Evolutionary conservation across 208 protist species (phyloP).

Genomic region (Lotmaria passim): DNA sequence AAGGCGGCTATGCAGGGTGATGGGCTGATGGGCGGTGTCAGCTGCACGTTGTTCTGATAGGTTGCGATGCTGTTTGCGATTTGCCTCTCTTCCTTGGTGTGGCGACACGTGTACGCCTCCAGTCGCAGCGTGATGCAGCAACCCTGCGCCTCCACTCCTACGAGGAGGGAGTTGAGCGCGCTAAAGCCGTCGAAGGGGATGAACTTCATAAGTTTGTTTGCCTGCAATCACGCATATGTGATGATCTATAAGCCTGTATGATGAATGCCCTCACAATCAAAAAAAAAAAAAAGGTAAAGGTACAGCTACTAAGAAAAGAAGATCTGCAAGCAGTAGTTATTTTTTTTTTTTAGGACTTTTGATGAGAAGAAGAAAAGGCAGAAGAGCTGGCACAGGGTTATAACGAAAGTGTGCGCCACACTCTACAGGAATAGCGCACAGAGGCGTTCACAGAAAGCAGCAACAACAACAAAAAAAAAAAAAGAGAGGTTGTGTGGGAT

Average conservation of each 20-base stretch:
- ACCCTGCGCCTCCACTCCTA: conserved; percentile 71
- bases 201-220: conserved; percentile 57
- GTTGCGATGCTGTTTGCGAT: conserved; percentile 55
- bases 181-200: conserved; percentile 76
- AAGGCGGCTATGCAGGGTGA: conserved; percentile 13
- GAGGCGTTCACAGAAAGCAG: neutral
- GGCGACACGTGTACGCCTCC: conserved; percentile 80
- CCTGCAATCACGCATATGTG: neutral
- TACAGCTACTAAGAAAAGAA: neutral
- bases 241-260: no score
- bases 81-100: conserved; percentile 68
- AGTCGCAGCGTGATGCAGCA: conserved; percentile 68
- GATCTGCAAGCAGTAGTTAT: no score
- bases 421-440: neutral
- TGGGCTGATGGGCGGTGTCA: conserved; percentile 56
- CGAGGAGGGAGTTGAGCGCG: conserved; percentile 76
- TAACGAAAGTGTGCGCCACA: neutral
- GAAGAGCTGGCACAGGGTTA: neutral
- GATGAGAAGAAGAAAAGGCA: neutral
- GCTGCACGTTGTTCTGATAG: conserved; percentile 55
- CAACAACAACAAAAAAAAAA: neutral
- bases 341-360: no score
- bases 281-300: no score
- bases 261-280: no score
- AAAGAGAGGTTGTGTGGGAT: neutral